Evolutionary conservation across 352 stramenopile genomes (phyloP), one percentile per base, ranked within the genome.

Genomic region (Globisporangium recalcitrans): DNA sequence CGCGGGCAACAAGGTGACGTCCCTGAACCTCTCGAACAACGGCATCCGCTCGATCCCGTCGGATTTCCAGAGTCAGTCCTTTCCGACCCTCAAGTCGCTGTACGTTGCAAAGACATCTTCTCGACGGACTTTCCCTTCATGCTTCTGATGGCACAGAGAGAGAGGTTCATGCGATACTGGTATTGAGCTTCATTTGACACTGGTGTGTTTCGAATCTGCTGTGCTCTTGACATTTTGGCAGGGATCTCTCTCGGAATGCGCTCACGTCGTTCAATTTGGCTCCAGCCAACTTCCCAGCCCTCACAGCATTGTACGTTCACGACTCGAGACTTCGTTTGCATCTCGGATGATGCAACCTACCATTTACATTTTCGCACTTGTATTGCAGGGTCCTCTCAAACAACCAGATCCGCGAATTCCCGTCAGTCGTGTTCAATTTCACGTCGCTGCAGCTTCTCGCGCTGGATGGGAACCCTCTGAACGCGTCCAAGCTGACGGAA

Each of bases 341-440:
- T 24, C 32, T 31, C 14, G 27, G 49, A 55, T 40, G 27, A 3
- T 38, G 19, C 19, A 55, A 26, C 9, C 6, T 40, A 1, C 46
- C 4, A 27, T 16, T 22, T 2, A 13, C 3, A 19, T 14, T 22
- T 49, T 22, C n/a, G 14, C 13, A 49, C 31, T 21, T 13, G 4
- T 32, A 32, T 21, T 26, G 29, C 29, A 85, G 76, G 48, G 69
- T 70, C 60, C 68, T 91, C 38, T 68, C 78, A 29, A 65, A 67
- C 24, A 91, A 91, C 64, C 69, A 72, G 4, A 54, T 91, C 22
- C 54, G 58, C 13, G 57, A 60, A 0, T 63, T 91, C 16, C 82
- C 82, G 7, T 49, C 71, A 0, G 72, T 80, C 16, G 52, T 91
- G n/a, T 91, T 90, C 51, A 72, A 74, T 31, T 48, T 91, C 26